Percentiles rank a stretch among this genome's conserved stretches.
These are phyloP conservation scores for Calonectria montana DNA, from an alignment of 2,329 filamentous ascomycete species.

Conservation along the genomic window DNA sequence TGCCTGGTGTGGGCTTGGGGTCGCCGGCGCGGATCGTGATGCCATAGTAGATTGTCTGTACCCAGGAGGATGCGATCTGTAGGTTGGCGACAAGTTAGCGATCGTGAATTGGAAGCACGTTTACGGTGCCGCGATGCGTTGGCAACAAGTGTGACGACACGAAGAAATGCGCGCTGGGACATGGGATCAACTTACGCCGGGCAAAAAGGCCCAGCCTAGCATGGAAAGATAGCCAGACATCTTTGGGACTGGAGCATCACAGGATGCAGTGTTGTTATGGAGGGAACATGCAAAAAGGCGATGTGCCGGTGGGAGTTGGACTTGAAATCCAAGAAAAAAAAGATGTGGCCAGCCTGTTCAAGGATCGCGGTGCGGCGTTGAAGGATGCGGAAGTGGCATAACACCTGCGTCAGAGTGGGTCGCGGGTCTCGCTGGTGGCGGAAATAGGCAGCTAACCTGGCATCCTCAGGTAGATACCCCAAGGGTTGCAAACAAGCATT, in stretches of 20 bases:
- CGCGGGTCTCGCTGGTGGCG: constrained; percentile 9
- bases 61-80: constrained; percentile 80
- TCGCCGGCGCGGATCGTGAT: constrained; percentile 91
- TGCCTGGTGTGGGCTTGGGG: constrained; percentile 78
- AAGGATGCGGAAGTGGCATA: constrained; percentile 12
- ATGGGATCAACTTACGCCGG: constrained; percentile 54
- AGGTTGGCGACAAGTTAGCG: constrained; percentile 30
- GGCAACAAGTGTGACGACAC: background rate
- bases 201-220: constrained; percentile 68
- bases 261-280: constrained; percentile 9
- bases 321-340: constrained; percentile 1
- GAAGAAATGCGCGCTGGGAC: background rate
- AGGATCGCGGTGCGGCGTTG: constrained; percentile 12
- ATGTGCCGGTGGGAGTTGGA: background rate
- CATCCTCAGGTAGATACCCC: background rate
- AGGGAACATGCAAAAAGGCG: constrained; percentile 7
- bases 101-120: background rate
- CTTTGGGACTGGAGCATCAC: constrained; percentile 37
- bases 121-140: background rate
- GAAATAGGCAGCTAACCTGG: background rate
- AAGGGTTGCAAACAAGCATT: background rate
- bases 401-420: constrained; percentile 43
- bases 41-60: constrained; percentile 86
- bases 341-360: constrained; percentile 22
- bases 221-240: constrained; percentile 67